Evolutionary conservation across 805 yeast genomes (phyloP), one percentile per base, ranked within the genome.

Genomic region (Yamadazyma olivae): DNA sequence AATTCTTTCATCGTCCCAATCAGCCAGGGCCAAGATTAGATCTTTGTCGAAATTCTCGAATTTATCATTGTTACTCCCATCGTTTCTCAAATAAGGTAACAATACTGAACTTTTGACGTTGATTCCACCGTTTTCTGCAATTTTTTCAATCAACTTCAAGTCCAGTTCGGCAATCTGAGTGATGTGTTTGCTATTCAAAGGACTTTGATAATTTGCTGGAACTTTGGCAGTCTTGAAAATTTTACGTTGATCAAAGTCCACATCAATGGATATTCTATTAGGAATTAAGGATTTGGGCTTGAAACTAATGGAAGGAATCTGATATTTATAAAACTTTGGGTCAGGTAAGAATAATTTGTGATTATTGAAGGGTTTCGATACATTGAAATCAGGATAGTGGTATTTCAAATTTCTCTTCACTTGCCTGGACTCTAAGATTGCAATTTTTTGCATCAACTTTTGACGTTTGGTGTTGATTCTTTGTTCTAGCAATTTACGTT

Each of bases 1-100:
- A 16, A 83, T 77, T 8, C 60, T 65, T 18, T 77, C 79, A 48
- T 81, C 85, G 45, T 84, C 79, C 95, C 95, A 86, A 39, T 82
- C 87, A 13, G 84, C 82, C 0, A 89, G 71, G 0, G 90, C 81
- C 16, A 85, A 60, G 2, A 82, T 62, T 33, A 83, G 51, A 40
- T 81, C 84, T 27, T 74, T 76, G 21, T 75, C 59, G 43, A 59
- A 76, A 3, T 60, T 64, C 0, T 57, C 52, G 33, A 75, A 64
- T 38, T 56, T 60, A 38, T 67, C 67, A 43, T 63, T 51, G 23
- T 54, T 61, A 6, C 57, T 50, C 32, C 61, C 61, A 36, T 59
- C 69, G 34, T 50, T 52, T 18, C 48, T 44, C 33, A 67, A 48
- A 28, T 63, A 63, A 3, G 61, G 58, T 14, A 61, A 49, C 6